Conservation (phyloP, 23 red algal genomes). For the Gracilaria vermiculophylla region DNA sequence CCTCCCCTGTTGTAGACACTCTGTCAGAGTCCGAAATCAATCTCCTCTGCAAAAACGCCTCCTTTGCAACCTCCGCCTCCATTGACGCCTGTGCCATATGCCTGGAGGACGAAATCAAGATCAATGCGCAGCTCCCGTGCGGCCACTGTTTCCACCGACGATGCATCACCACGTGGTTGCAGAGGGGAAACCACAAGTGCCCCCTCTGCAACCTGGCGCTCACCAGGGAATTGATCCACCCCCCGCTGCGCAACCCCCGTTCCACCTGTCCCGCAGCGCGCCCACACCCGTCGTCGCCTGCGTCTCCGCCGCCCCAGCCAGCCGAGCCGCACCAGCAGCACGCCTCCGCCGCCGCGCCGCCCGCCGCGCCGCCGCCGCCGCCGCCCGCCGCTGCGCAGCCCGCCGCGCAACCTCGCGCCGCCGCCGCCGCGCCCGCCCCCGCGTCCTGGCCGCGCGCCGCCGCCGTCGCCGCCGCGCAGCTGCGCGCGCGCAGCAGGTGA, state of each 20-base stretch:
- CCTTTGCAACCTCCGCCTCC: neutral
- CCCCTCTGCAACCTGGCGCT: conserved; percentile 1
- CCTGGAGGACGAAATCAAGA: conserved; percentile 13
- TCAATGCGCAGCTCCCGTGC: conserved; percentile 4
- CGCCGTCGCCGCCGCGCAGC: too few relatives aligned
- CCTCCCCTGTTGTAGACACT: neutral
- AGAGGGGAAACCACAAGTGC: conserved; percentile 2
- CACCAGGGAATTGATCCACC: neutral
- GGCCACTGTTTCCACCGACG: conserved; percentile 10
- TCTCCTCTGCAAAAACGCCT: neutral
- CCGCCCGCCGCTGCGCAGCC: too few relatives aligned
- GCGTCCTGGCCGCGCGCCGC: too few relatives aligned
- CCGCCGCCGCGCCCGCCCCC: too few relatives aligned
- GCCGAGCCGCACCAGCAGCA: too few relatives aligned
- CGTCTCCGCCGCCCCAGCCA: too few relatives aligned
- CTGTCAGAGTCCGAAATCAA: neutral
- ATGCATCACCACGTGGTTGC: neutral
- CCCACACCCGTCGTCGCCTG: too few relatives aligned
- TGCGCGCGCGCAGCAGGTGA: too few relatives aligned
- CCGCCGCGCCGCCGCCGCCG: too few relatives aligned
- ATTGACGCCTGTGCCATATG: conserved; percentile 1
- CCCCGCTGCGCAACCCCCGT: neutral
- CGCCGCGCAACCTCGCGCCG: too few relatives aligned
- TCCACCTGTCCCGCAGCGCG: too few relatives aligned
- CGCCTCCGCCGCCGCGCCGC: too few relatives aligned